A percentile compares a stretch with the other conserved stretches of the same genome.
phyloP scores from a whole-genome alignment of 2,329 filamentous ascomycete species.

The Ascochyta koolunga region DNA sequence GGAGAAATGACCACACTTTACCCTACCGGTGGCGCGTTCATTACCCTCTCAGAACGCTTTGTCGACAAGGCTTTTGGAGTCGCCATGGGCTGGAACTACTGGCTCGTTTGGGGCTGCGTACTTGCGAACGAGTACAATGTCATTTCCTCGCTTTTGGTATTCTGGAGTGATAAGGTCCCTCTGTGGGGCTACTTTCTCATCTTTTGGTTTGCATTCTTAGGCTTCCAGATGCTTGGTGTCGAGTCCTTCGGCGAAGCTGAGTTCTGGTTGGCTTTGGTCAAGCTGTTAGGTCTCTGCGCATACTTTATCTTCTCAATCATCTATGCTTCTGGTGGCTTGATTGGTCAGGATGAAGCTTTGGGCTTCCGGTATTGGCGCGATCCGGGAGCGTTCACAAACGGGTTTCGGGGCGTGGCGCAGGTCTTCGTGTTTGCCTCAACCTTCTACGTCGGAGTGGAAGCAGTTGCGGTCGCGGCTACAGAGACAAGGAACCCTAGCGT shows the following conservation, averaged over 20 bases:
- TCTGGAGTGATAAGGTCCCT: slow-evolving; percentile 64
- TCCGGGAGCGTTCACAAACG: slow-evolving; percentile 49
- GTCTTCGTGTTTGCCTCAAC: slow-evolving; percentile 53
- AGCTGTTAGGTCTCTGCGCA: slow-evolving; percentile 46
- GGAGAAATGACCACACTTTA: slow-evolving; percentile 77
- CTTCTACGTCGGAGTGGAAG: slow-evolving; percentile 49
- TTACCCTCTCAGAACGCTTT: slow-evolving; percentile 72
- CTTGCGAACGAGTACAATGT: slow-evolving; percentile 75
- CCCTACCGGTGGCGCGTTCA: slow-evolving; percentile 73
- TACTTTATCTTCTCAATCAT: slow-evolving; percentile 52
- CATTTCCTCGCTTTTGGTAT: slow-evolving; percentile 68
- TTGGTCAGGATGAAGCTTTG: slow-evolving; percentile 39
- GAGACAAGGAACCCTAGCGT: slow-evolving; percentile 51
- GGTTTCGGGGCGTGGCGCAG: slow-evolving; percentile 50
- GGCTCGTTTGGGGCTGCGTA: slow-evolving; percentile 68
- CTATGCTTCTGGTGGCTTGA: slow-evolving; percentile 42
- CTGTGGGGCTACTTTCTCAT: slow-evolving; percentile 52
- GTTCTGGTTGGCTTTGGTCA: slow-evolving; percentile 51
- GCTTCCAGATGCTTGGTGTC: slow-evolving; percentile 50
- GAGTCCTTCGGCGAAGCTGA: slow-evolving; percentile 52
- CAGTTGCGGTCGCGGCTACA: slow-evolving; percentile 45
- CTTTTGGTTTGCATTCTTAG: slow-evolving; percentile 48
- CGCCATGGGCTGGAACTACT: slow-evolving; percentile 43
- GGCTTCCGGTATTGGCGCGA: slow-evolving; percentile 49
- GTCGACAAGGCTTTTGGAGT: slow-evolving; percentile 26